Evolutionary conservation across 75 land plant genomes (phyloP), one percentile per base, ranked within the genome.

Genomic region (Pinus tabuliformis): DNA sequence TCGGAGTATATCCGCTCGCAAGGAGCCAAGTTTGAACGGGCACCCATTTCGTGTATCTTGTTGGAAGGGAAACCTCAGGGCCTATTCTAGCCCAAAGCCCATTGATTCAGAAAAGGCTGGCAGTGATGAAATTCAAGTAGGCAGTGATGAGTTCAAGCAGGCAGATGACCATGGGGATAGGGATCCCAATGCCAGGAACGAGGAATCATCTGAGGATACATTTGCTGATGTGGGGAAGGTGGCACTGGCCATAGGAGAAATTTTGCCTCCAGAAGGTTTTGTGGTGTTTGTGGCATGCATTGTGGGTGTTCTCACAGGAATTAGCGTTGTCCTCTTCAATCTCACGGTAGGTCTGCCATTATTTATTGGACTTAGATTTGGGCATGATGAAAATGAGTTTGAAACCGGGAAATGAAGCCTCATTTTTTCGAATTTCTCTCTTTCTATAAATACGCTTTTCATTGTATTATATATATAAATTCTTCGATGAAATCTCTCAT

Each of bases 271-370:
- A 22, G 93, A 84, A 64, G 91, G 86, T 33, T 79, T 84, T 2
- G 73, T 77, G 3, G 85, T 87, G 7, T 16, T 94, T 42, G 64
- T 90, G 24, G 88, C 99, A 28, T 96, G 97, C 77, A 77, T 83
- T 21, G 89, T 96, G 28, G 99, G 99, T 30, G 85, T 96, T 56
- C 78, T 96, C 68, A 96, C 95, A 26, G 99, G 99, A 21, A 70
- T 91, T 76, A 82, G 78, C 17, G 95, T 96, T 54, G 99, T 96
- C 28, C 71, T 92, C 68, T 94, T 96, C 90, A 96, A 96, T 75
- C 77, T 81, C 75, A 83, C 83, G 30, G 98, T 95, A 76, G 71
- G 86, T 58, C 56, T 26, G 12, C 9, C 12, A 49, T 49, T 49
- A 49, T 49, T 49, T 20, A 49, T 5, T 39, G 42, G 42, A 39